Base-by-base conservation (phyloP, 257 asterid species). In the Echium plantagineum region DNA sequence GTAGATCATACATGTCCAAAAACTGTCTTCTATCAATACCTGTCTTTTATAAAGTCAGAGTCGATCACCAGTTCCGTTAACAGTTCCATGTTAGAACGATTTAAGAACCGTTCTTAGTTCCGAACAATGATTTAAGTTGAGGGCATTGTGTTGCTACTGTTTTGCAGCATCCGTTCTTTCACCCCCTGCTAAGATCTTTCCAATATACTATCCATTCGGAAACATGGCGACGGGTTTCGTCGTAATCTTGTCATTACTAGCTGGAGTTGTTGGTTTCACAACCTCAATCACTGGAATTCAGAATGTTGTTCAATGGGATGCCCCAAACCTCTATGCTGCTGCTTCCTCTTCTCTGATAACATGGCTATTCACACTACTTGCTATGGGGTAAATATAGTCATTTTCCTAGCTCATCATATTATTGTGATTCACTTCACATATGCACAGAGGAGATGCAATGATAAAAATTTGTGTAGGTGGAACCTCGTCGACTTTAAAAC, bases 211-310 rank as follows among this genome's bases (percentile, higher is more conserved):
- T 48, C 98, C 98, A 5, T 74, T 88, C 61, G 97, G 98, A 21
- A 93, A 93, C 77, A 69, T 75, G 83, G 98, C 95, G 0, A 93
- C 95, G 15, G 96, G 97, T 42, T 84, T 84, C 65, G 74, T 88
- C 24, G 81, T 93, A 52, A 70, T 86, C n/a, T 73, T 78, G 22
- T 80, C 97, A 35, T 85, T 93, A 18, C 47, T 93, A 10, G 95
- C 97, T 31, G 98, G 98, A 21, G 78, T 83, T 15, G 91, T 84
- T 58, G 98, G 98, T 55, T 74, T 93, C 70, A 74, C 83, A 30
- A 72, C 95, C 67, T 89, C 94, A 15, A 47, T 83, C 51, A 62
- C 76, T 63, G 94, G 83, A 55, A 68, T 88, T 71, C 73, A 31
- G 2, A 78, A 86, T 69, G 81, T 88, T 15, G 17, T 67, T 17